Base-by-base conservation (phyloP, 2,329 filamentous ascomycete genomes). In the Blastomyces percursus region DNA sequence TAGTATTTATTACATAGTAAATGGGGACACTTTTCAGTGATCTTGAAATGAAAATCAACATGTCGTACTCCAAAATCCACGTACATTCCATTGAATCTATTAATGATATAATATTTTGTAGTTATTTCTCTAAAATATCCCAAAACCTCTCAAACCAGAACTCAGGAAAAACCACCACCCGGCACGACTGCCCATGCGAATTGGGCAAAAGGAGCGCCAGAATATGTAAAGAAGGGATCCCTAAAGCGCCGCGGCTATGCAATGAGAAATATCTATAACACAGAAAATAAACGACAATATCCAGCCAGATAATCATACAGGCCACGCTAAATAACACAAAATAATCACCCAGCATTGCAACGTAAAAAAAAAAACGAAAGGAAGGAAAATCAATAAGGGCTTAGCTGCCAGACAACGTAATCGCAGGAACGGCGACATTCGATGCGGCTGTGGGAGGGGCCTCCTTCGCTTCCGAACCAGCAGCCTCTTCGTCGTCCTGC, bases 401-500 rank as follows among this genome's bases (percentile, higher is more conserved):
- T 57, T 27, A 57, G 54, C n/a, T 57, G 35, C 54, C 35, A 42
- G 54, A 57, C n/a, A 57, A 24, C 6, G 54, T 57, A 7, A 57
- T 57, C 12, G 54, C 54, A 38, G 54, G 54, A 40, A 57, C 54
- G 16, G 35, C 4, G 19, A 42, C n/a, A 42, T 57, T 57, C n/a
- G n/a, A n/a, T 7, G 11, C 54, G 32, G 21, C 32, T 8, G n/a
- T 27, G 14, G 21, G 32, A 42, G 19, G n/a, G 21, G 1, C 21
- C 12, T 57, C 21, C 12, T 57, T 57, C n/a, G 21, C 12, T 57
- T 57, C 54, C 11, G 21, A 42, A 24, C 21, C 54, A n/a, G 64
- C 50, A 35, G 42, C 62, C 42, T 61, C 62, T 40, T 65, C 66
- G 50, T 63, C 66, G 30, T 67, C 65, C 19, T 69, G 52, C 59